phyloP scores from a whole-genome alignment of 208 protist genomes.

The Acanthamoeba castellanii region DNA sequence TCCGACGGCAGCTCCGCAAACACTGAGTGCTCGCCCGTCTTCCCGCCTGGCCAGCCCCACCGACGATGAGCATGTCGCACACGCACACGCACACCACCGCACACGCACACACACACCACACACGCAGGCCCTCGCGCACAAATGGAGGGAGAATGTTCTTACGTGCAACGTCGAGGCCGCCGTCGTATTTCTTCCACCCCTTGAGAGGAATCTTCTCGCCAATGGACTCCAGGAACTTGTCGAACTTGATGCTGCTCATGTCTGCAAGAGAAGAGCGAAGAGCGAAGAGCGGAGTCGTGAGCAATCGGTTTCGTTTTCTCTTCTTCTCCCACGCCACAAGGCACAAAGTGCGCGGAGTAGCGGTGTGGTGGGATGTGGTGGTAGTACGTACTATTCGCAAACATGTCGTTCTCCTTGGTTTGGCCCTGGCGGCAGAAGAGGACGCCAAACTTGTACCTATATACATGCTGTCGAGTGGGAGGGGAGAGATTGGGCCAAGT shows the following conservation, averaged over 20 bases:
- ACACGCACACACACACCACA: too few relatives aligned
- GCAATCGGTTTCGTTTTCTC: not conserved
- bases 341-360: not conserved
- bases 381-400: not conserved
- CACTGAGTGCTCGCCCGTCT: constrained; percentile 57
- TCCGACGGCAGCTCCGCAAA: constrained; percentile 52
- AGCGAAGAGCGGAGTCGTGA: not conserved
- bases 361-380: not conserved
- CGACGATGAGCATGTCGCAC: not conserved
- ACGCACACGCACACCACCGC: not conserved
- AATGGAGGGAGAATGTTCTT: not conserved
- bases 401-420: constrained; percentile 53
- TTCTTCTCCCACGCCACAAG: too few relatives aligned
- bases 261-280: not conserved
- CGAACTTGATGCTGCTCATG: constrained; percentile 7
- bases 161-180: constrained; percentile 58
- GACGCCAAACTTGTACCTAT: constrained; percentile 78
- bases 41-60: constrained; percentile 12
- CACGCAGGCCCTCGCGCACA: not conserved
- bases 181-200: constrained; percentile 59
- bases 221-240: constrained; percentile 9
- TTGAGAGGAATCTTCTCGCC: constrained; percentile 51
- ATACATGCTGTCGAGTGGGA: not conserved
- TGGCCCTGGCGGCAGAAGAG: constrained; percentile 61
- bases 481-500: not conserved